Conservation (phyloP, 768 basidiomycete genomes). For the Leccinum disarticulatum region DNA sequence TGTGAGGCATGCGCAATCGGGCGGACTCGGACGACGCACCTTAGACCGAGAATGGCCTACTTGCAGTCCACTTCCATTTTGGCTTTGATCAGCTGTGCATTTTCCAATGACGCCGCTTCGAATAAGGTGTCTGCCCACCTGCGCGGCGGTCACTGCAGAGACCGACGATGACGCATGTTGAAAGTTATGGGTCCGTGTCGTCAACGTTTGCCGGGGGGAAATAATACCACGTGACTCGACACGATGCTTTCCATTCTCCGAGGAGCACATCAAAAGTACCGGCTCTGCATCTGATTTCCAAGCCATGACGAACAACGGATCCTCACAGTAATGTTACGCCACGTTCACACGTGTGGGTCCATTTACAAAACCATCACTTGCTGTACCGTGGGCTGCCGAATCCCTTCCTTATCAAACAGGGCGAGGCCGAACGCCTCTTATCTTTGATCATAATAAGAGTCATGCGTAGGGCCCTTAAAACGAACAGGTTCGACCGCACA, state of each 20-base stretch:
- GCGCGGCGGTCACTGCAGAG: no score
- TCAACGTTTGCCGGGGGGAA: no score
- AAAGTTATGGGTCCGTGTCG: background rate
- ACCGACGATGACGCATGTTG: slow-evolving; percentile 70
- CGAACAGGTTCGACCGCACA: background rate
- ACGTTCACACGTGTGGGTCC: background rate
- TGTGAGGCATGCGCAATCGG: background rate
- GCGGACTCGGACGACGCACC: slow-evolving; percentile 78
- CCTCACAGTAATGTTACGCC: slow-evolving; percentile 43
- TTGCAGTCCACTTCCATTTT: no score
- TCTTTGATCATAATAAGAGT: background rate
- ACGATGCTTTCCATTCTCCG: no score
- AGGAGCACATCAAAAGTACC: slow-evolving; percentile 57
- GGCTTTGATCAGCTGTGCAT: no score
- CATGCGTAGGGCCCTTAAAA: background rate
- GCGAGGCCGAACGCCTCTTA: background rate
- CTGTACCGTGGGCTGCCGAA: background rate
- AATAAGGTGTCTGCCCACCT: no score
- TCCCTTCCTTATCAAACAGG: background rate
- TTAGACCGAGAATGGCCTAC: slow-evolving; percentile 88
- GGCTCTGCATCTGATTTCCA: no score
- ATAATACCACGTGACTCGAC: background rate
- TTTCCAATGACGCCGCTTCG: no score
- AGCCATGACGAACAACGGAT: no score
- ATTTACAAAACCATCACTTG: background rate